phyloP scores from a whole-genome alignment of 495 filamentous ascomycete genomes.

The Trichoderma reesei region DNA sequence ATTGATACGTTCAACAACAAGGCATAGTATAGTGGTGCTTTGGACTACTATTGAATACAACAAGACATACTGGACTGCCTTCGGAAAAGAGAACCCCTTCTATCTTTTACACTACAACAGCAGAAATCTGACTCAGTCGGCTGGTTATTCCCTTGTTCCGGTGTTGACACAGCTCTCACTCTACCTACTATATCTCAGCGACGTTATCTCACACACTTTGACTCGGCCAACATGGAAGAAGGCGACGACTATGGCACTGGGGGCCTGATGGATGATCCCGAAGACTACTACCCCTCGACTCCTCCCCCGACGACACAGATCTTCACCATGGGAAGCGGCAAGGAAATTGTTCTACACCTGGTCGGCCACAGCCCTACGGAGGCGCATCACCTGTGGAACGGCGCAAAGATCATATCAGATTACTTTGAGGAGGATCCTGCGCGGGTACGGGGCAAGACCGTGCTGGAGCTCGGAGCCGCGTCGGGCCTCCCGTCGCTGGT shows the following conservation, averaged over 20 bases:
- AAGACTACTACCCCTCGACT: constrained; percentile 63
- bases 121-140: background rate
- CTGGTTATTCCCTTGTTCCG: no score
- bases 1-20: background rate
- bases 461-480: constrained; percentile 86
- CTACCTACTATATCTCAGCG: background rate
- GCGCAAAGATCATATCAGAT: constrained; percentile 58
- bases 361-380: constrained; percentile 88
- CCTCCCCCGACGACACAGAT: constrained; percentile 57
- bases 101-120: background rate
- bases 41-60: background rate
- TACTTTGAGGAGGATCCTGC: constrained; percentile 61
- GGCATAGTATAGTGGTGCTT: background rate
- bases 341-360: constrained; percentile 61
- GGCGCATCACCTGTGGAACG: constrained; percentile 91
- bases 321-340: constrained; percentile 57
- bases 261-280: constrained; percentile 68
- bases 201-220: background rate
- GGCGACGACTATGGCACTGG: constrained; percentile 13
- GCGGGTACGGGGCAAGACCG: constrained; percentile 49
- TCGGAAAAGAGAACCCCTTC: background rate
- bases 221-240: background rate
- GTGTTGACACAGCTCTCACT: background rate
- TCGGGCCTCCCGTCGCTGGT: constrained; percentile 78
- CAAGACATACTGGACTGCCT: no score